Evolutionary conservation across 495 filamentous ascomycete genomes (phyloP), one percentile per base, ranked within the genome.

Genomic region (Xylaria telfairii): DNA sequence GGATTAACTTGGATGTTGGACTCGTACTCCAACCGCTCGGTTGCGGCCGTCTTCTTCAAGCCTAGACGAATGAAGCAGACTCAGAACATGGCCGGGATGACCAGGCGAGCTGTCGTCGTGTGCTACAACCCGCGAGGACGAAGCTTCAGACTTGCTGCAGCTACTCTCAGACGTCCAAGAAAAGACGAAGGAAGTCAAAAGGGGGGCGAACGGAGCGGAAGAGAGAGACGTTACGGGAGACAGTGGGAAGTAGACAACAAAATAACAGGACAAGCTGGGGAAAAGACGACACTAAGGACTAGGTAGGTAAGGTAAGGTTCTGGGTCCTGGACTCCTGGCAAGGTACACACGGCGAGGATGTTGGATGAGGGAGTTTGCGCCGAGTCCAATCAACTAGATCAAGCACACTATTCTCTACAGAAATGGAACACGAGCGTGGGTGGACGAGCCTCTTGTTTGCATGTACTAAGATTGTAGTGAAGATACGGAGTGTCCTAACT

Each of bases 91-190:
- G 65, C 49, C 26, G 65, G 44, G 67, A 37, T 59, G 71, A 53
- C 44, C 28, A 70, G 57, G 26, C 54, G 65, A 72, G 71, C 65
- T 70, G 37, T 44, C 17, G 34, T 63, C 59, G 61, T 71, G 26
- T 34, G 13, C 62, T 57, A 46, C 24, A 65, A 57, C 62, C 53
- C 41, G 54, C 57, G 70, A 67, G 61, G 51, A 72, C 67, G 66
- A 73, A 68, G 72, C 68, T 74, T 76, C 76, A 78, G 76, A 72
- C 76, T 78, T 61, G 73, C 76, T 78, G 73, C 69, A 75, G 71
- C 76, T 75, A 42, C 72, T 68, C 68, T 51, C 62, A 72, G 71
- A 60, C 72, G 71, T 59, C 56, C 32, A 59, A 19, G 32, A 37
- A 59, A 34, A 19, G 28, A 59, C 28, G 61, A 65, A 39, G 44